Conservation (phyloP, 1,139 yeast species). For the Saccharomycopsis phalli region DNA sequence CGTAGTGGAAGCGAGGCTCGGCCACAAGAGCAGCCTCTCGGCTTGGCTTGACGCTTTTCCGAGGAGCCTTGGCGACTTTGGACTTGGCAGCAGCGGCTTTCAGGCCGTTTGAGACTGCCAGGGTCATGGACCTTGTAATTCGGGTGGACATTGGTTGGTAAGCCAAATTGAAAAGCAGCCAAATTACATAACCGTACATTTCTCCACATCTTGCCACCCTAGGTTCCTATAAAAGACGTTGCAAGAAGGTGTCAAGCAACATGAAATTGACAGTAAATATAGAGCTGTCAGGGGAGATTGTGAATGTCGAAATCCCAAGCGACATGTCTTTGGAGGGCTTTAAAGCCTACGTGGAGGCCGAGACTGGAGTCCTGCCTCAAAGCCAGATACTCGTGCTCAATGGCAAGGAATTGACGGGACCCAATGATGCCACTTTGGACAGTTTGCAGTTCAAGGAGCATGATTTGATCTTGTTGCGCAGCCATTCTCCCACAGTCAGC, state of each 20-base stretch:
- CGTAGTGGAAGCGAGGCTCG: neutral
- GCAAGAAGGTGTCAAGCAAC: neutral
- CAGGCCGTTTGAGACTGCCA: neutral
- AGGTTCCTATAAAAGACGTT: neutral
- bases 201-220: neutral
- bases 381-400: slow-evolving; percentile 43
- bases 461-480: slow-evolving; percentile 43
- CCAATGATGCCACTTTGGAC: slow-evolving; percentile 31
- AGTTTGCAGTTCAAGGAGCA: slow-evolving; percentile 43
- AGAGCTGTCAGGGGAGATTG: slow-evolving; percentile 27
- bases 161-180: no score
- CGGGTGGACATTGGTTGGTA: neutral
- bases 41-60: neutral
- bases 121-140: neutral
- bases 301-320: slow-evolving; percentile 49
- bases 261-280: slow-evolving; percentile 33
- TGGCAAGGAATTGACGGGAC: slow-evolving; percentile 33
- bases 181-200: neutral
- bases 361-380: slow-evolving; percentile 44
- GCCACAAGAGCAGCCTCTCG: neutral
- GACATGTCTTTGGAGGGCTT: slow-evolving; percentile 62
- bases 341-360: slow-evolving; percentile 70
- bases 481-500: slow-evolving; percentile 19
- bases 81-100: neutral
- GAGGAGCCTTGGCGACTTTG: neutral